Base-by-base conservation (phyloP, 2,329 filamentous ascomycete species). In the Thielaviopsis musarum region DNA sequence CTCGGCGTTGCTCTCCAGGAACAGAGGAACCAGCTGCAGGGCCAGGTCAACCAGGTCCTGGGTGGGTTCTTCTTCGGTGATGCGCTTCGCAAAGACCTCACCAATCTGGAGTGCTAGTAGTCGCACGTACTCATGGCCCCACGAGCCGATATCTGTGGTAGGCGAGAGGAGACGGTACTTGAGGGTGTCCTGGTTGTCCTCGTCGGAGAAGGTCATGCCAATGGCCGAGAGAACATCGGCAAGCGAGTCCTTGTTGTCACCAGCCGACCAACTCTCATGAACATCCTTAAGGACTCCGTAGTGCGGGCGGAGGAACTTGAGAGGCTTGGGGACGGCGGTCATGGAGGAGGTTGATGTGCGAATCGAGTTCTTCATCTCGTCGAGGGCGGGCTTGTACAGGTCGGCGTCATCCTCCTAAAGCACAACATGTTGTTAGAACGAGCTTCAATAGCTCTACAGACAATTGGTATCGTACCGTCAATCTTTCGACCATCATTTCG, bases 311-410 rank as follows among this genome's bases (percentile, higher is more conserved):
- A 98, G 81, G 72, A 98, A 98, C 74, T 98, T 98, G 67, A 98
- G 80, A 38, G 93, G 93, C 75, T 98, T 98, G 24, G 94, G 93
- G 63, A 98, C 93, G 62, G 93, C 93, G 55, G 93, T 98, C 93
- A 98, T 98, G 53, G 94, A 98, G 62, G 91, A 97, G 65, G 93
- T 98, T 62, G 93, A 95, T 59, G 93, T 98, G 78, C 96, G 97
- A 78, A 98, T 98, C 70, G 89, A 94, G 68, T 85, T 89, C 77
- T 96, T 97, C 83, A 98, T 96, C 65, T 90, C 87, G 73, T 97
- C 91, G 65, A 98, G 78, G 59, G 93, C 87, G 62, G 91, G 82
- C 71, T 91, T 91, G 77, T 97, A 96, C 66, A 97, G 85, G 61
- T 83, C 84, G 65, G 80, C 79, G 74, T 97, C 87, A 65, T 85